Percentiles rank a stretch among this genome's conserved stretches.
Evolutionary conservation across 2,329 filamentous ascomycete genomes (phyloP).

Genomic region (Neonectria hederae): DNA sequence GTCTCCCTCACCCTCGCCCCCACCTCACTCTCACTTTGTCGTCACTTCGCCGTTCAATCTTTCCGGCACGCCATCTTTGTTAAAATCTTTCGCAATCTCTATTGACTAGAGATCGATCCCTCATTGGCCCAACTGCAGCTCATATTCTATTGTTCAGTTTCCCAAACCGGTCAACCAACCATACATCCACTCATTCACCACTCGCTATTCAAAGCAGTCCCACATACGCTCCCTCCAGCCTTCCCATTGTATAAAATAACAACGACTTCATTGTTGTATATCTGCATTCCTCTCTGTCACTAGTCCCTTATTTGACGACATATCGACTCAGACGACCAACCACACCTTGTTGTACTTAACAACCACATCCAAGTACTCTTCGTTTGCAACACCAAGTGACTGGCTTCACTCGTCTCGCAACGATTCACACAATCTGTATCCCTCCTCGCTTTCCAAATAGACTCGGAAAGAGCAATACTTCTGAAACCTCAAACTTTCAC

Average conservation of each 20-base stretch:
- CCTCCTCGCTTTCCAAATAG: background rate
- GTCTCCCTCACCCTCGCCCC: conserved; percentile 23
- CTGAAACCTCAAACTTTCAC: background rate
- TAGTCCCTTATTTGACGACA: background rate
- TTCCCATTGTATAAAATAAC: background rate
- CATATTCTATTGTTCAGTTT: conserved; percentile 6
- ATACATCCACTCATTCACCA: conserved; percentile 2
- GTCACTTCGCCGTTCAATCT: conserved; percentile 45
- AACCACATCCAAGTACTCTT: background rate
- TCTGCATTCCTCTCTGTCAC: background rate
- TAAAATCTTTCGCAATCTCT: conserved; percentile 15
- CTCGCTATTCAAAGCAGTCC: background rate
- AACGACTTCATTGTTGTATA: background rate
- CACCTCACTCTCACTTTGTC: conserved; percentile 16
- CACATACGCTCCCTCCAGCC: background rate
- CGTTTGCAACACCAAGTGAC: background rate
- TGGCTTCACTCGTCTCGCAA: background rate
- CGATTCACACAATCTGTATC: background rate
- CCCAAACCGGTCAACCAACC: conserved; percentile 19
- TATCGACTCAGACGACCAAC: background rate
- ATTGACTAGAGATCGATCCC: conserved; percentile 30
- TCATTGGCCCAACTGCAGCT: conserved; percentile 4
- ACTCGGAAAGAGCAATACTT: background rate
- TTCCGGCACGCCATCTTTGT: conserved; percentile 42
- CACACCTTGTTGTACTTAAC: background rate